phyloP scores from a whole-genome alignment of 2,329 filamentous ascomycete species.

The Penicillium sp. region DNA sequence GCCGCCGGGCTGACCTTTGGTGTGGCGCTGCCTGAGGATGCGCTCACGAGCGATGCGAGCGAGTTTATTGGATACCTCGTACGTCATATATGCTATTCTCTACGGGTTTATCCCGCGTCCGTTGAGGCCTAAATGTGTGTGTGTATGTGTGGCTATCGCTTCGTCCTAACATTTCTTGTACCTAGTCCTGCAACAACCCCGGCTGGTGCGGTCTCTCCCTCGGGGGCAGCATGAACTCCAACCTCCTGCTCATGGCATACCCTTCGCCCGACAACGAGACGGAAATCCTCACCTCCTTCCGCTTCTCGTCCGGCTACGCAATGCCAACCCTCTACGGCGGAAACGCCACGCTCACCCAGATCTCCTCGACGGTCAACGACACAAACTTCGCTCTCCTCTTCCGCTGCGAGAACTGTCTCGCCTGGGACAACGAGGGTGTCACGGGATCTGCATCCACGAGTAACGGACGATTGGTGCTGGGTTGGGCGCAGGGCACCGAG shows the following conservation, averaged over 20 bases:
- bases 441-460: slow-evolving; percentile 53
- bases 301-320: slow-evolving; percentile 63
- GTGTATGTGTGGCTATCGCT: too few species aligned
- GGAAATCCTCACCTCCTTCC: slow-evolving; percentile 62
- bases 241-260: slow-evolving; percentile 64
- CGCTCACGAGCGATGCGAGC: slow-evolving; percentile 52
- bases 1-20: slow-evolving; percentile 59
- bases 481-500: slow-evolving; percentile 59
- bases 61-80: slow-evolving; percentile 67
- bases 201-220: slow-evolving; percentile 66
- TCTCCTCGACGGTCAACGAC: slow-evolving; percentile 62
- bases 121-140: neutral
- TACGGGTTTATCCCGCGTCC: too few species aligned
- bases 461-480: slow-evolving; percentile 53
- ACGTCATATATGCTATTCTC: slow-evolving; percentile 22
- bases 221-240: slow-evolving; percentile 62
- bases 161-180: neutral
- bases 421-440: slow-evolving; percentile 58
- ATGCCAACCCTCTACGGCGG: slow-evolving; percentile 65
- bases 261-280: slow-evolving; percentile 46
- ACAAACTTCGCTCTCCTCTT: slow-evolving; percentile 69
- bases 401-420: slow-evolving; percentile 63
- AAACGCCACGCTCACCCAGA: slow-evolving; percentile 64
- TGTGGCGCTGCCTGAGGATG: slow-evolving; percentile 58
- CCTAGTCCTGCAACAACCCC: slow-evolving; percentile 51